Conservation (phyloP, 805 yeast species). For the Yarrowia sp. region DNA sequence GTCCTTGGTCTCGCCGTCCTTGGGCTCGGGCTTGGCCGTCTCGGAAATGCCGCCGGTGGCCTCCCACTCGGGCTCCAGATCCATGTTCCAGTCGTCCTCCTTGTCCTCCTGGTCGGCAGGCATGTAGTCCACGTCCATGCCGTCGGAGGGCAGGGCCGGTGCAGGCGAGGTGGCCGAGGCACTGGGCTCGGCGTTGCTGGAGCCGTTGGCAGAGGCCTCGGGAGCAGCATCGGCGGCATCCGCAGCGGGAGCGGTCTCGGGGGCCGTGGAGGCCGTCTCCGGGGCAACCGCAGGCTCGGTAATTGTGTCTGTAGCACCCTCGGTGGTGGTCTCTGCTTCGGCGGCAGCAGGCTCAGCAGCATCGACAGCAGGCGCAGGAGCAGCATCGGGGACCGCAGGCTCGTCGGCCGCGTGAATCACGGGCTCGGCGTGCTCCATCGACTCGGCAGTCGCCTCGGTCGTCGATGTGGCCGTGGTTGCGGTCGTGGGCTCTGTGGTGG, state of each 20-base stretch:
- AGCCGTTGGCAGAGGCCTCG: background rate
- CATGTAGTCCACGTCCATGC: constrained; percentile 3
- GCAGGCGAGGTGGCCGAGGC: background rate
- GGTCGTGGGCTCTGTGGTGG: constrained; percentile 1
- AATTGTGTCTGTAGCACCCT: background rate
- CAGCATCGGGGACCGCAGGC: background rate
- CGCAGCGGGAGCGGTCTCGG: background rate
- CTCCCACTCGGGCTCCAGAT: constrained; percentile 23
- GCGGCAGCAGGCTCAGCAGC: background rate
- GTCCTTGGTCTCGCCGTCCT: background rate
- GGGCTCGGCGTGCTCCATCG: background rate
- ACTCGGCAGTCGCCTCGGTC: background rate
- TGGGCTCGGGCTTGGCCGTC: constrained; percentile 7
- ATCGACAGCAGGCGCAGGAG: background rate
- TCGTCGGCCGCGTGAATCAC: background rate
- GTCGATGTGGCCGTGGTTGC: background rate
- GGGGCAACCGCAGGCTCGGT: background rate
- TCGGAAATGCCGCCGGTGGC: background rate
- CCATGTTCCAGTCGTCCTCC: constrained; percentile 25
- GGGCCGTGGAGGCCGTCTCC: background rate
- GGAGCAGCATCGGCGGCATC: background rate
- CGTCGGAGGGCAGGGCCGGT: background rate
- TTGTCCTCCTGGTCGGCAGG: constrained; percentile 21
- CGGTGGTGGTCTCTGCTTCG: background rate
- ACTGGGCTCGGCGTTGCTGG: background rate